Conservation (phyloP, 306 rosid genomes). For the Amphicarpaea edgeworthii region DNA sequence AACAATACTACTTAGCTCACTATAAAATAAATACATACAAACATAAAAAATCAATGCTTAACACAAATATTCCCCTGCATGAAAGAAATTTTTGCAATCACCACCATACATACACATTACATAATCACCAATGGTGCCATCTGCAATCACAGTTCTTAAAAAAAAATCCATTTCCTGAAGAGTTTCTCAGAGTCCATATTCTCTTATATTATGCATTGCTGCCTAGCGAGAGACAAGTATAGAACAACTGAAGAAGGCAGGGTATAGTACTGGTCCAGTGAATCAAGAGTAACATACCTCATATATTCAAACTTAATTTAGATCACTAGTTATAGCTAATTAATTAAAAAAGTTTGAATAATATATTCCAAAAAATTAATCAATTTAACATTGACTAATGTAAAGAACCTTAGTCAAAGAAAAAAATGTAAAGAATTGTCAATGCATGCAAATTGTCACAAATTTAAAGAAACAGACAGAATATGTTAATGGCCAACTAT, state of each 20-base stretch:
- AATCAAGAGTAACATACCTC: not conserved
- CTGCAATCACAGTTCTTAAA: conserved; percentile 24
- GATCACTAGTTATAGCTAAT: not conserved
- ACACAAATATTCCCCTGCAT: conserved; percentile 8
- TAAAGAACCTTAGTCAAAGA: not conserved
- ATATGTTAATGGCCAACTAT: not conserved
- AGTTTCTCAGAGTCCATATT: conserved; percentile 43
- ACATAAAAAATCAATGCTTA: not conserved
- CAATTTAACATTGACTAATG: not conserved
- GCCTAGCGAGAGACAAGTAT: conserved; percentile 16
- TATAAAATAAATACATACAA: conserved; percentile 29
- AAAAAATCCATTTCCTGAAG: conserved; percentile 10
- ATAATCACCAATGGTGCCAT: not conserved
- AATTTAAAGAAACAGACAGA: not conserved
- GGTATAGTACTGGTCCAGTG: conserved; percentile 26
- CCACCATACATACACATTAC: not conserved
- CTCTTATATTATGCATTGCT: conserved; percentile 15
- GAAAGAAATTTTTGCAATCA: not conserved
- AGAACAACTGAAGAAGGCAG: conserved; percentile 15
- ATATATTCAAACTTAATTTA: conserved; percentile 14
- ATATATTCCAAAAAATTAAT: conserved; percentile 7
- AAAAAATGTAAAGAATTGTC: too few relatives aligned
- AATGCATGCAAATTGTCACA: not conserved
- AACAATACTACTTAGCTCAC: too few relatives aligned
- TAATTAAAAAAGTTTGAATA: not conserved